Evolutionary conservation across 2,329 filamentous ascomycete genomes (phyloP), one percentile per base, ranked within the genome.

Genomic region (Arthrinium phaeospermum): DNA sequence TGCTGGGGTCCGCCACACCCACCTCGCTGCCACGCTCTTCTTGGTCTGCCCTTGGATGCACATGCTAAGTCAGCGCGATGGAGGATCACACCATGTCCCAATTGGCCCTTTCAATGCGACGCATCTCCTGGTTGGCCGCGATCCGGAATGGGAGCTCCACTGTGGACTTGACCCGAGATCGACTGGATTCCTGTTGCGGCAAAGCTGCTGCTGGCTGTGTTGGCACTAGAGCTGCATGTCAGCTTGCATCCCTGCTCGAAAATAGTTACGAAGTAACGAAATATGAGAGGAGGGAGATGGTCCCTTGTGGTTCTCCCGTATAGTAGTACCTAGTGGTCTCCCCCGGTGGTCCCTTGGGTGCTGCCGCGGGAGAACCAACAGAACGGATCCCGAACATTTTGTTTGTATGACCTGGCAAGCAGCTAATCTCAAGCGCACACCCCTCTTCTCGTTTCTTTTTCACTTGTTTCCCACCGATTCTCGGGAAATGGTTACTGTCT

Each of bases 201-300:
- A 37, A 34, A 61, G 53, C 34, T 30, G 30, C 53, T 61, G 57
- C 34, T 64, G 57, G 53, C 53, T 12, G 57, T 64, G 57, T 64
- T 64, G 57, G 57, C 34, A n/a, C 57, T 64, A 64, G 57, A 41
- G 8, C 57, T 64, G 57, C 57, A 64, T 64, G 57, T 64, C 57
- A 64, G 57, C 57, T 64, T 64, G 3, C 34, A 64, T n/a, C 57
- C 57, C 57, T 61, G 57, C 19, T 64, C 22, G 3, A n/a, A 41
- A n/a, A 64, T 41, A 41, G 57, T 14, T 64, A 14, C 34, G 19
- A 24, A 34, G 57, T 4, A 37, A 3, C 6, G 16, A 37, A 19
- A 4, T 57, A 4, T 27, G 27, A 57, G 51, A 34, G 51, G 14
- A 41, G 19, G 30, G 16, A 37, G 30, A 22, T 19, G 51, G 14